phyloP scores from a whole-genome alignment of 768 basidiomycete genomes.

The Lactarius sanguifluus region DNA sequence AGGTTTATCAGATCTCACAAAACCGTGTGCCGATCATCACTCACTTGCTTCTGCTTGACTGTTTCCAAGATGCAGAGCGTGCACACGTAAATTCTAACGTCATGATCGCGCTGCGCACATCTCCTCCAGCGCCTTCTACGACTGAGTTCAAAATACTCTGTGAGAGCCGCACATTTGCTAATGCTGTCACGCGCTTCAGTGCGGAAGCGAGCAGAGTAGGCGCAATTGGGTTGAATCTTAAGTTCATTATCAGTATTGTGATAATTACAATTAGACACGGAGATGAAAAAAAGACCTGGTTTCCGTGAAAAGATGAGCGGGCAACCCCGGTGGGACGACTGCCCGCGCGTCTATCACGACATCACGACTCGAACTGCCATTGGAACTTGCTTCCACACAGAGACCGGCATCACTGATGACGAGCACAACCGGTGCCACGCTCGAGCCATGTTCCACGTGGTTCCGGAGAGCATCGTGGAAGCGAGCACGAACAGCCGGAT shows the following conservation, averaged over 20 bases:
- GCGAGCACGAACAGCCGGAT: slow-evolving; percentile 59
- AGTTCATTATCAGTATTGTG: slow-evolving; percentile 12
- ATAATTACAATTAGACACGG: neutral
- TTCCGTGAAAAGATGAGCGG: slow-evolving; percentile 74
- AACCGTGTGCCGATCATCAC: slow-evolving; percentile 27
- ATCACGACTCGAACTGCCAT: slow-evolving; percentile 48
- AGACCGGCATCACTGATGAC: slow-evolving; percentile 82
- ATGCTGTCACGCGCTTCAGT: slow-evolving; percentile 54
- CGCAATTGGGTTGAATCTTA: slow-evolving; percentile 91
- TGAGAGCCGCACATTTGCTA: slow-evolving; percentile 43
- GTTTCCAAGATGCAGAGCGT: slow-evolving; percentile 39
- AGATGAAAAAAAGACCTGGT: slow-evolving; percentile 62
- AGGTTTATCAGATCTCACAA: slow-evolving; percentile 16
- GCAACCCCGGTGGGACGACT: slow-evolving; percentile 65
- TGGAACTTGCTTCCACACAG: slow-evolving; percentile 60
- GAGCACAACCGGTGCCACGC: slow-evolving; percentile 66
- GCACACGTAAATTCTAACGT: slow-evolving; percentile 83
- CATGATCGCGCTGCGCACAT: slow-evolving; percentile 93
- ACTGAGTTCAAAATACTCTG: slow-evolving; percentile 73
- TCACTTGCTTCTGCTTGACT: slow-evolving; percentile 37
- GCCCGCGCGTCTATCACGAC: slow-evolving; percentile 65
- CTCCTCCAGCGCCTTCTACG: slow-evolving; percentile 80
- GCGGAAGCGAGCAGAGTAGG: slow-evolving; percentile 81
- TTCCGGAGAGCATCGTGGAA: slow-evolving; percentile 71
- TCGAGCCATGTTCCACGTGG: slow-evolving; percentile 44